phyloP scores from a whole-genome alignment of 805 yeast species.

The Saccharomycopsis oosterbeekiorum region DNA sequence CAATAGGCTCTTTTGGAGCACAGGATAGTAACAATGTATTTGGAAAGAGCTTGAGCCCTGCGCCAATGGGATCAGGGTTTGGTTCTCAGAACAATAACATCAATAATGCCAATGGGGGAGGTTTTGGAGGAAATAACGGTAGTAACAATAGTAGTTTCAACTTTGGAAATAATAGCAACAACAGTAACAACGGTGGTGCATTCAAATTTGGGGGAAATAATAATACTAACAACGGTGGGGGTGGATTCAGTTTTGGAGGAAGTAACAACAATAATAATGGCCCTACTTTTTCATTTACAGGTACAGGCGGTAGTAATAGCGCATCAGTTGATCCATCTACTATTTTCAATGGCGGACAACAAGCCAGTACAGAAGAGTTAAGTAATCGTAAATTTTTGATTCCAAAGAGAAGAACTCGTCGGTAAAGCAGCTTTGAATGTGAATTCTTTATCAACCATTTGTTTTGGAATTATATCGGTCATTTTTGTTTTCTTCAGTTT shows the following conservation, averaged over 20 bases:
- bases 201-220: background rate
- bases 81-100: background rate
- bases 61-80: background rate
- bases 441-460: too few relatives aligned
- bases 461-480: too few relatives aligned
- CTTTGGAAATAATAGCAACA: background rate
- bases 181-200: background rate
- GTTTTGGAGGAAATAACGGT: background rate
- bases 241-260: background rate
- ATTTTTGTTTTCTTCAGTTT: background rate
- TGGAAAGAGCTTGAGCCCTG: background rate
- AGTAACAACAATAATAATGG: background rate
- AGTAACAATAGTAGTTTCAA: background rate
- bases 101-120: background rate
- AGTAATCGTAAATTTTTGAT: background rate
- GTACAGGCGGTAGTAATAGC: background rate
- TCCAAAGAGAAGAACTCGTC: background rate
- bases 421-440: background rate
- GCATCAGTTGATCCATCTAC: background rate
- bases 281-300: background rate
- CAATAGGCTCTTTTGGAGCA: background rate
- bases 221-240: background rate
- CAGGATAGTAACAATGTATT: background rate
- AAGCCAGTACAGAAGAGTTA: background rate
- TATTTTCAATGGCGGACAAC: background rate